phyloP scores from a whole-genome alignment of 1,139 yeast genomes.

The Saccharomyces hybrid region DNA sequence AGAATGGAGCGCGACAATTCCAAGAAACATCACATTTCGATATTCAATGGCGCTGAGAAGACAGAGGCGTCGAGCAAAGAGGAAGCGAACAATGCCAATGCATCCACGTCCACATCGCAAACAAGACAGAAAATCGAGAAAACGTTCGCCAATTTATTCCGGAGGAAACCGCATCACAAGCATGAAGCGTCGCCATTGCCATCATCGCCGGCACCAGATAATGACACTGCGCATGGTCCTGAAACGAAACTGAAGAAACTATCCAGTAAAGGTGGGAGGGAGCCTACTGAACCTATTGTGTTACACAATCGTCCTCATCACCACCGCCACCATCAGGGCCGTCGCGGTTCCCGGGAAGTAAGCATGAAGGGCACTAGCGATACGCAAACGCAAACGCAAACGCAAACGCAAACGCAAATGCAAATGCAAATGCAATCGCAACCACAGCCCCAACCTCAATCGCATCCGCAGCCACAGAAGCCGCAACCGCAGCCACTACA shows the following conservation, averaged over 20 bases:
- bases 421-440: too few relatives aligned
- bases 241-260: neutral
- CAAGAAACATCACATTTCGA: neutral
- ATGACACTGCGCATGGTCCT: neutral
- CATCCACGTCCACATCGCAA: constrained; percentile 1
- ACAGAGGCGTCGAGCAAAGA: neutral
- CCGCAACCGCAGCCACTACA: neutral
- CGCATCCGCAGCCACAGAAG: too few relatives aligned
- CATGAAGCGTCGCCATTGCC: neutral
- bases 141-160: constrained; percentile 2
- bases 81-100: neutral
- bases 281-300: neutral
- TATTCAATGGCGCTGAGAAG: neutral
- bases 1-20: neutral
- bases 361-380: neutral
- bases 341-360: neutral
- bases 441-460: too few relatives aligned
- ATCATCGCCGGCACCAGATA: neutral
- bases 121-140: constrained; percentile 2
- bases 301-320: neutral
- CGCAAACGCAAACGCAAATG: too few relatives aligned
- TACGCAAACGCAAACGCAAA: neutral
- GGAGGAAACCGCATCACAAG: constrained; percentile 4
- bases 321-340: neutral
- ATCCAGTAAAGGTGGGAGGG: neutral